Percentiles rank a stretch among this genome's conserved stretches.
Evolutionary conservation across 768 basidiomycete species (phyloP).

Genomic region (Cantharellus anzutake): DNA sequence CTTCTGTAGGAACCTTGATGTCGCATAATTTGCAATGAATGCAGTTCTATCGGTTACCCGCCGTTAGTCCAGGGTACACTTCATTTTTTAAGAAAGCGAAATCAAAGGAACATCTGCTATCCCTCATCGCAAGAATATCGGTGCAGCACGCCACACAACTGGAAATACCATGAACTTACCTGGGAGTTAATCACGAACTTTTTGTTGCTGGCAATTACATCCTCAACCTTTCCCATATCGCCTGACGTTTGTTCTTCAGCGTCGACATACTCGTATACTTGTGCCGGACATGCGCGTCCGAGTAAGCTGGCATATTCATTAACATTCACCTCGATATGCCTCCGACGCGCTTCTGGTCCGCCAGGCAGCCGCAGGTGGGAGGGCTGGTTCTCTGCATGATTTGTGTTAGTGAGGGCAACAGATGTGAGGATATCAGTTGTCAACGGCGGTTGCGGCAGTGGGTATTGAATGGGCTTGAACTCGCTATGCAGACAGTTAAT

Average conservation of each 20-base stretch:
- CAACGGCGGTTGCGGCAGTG: conserved; percentile 68
- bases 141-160: too few species aligned
- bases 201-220: conserved; percentile 54
- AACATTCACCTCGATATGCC: conserved; percentile 61
- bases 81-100: too few species aligned
- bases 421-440: conserved; percentile 89
- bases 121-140: too few species aligned
- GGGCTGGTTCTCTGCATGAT: conserved; percentile 93
- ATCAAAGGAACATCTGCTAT: too few species aligned
- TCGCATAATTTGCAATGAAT: conserved; percentile 93
- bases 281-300: conserved; percentile 83
- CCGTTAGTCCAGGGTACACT: too few species aligned
- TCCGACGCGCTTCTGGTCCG: conserved; percentile 26
- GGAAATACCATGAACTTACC: conserved; percentile 23
- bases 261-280: conserved; percentile 90
- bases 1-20: conserved; percentile 90
- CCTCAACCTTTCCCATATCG: conserved; percentile 11
- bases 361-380: conserved; percentile 65
- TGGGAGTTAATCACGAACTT: conserved; percentile 94
- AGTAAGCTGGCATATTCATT: conserved; percentile 72
- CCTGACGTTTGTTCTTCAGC: conserved; percentile 24
- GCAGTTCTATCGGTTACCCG: conserved; percentile 40
- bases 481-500: conserved; percentile 15
- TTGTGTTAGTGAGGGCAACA: conserved; percentile 78
- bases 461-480: conserved; percentile 67